Percentiles rank a stretch among this genome's conserved stretches.
phyloP scores from a whole-genome alignment of 176 grass and related monocot genomes.

The Canna indica region DNA sequence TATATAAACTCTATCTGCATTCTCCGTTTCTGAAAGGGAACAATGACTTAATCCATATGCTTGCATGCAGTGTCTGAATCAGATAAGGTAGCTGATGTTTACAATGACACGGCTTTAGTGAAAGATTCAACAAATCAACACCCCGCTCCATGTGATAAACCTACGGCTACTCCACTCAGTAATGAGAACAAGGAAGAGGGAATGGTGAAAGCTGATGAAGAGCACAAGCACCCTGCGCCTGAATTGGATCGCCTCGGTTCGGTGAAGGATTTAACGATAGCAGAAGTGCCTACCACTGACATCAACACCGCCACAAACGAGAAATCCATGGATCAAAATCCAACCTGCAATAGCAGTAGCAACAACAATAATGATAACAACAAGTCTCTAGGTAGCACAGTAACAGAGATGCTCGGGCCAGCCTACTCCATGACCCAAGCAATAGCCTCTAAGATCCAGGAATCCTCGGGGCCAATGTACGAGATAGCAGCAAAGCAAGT shows the following conservation, averaged over 20 bases:
- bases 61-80: background rate
- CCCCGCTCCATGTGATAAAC: background rate
- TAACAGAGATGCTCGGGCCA: background rate
- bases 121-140: background rate
- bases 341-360: background rate
- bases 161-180: background rate
- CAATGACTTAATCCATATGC: background rate
- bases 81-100: background rate
- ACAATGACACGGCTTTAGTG: background rate
- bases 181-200: background rate
- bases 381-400: background rate
- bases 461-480: background rate
- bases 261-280: background rate
- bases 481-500: constrained; percentile 3
- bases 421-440: background rate
- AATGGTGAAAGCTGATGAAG: background rate
- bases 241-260: background rate
- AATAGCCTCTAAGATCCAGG: constrained; percentile 12
- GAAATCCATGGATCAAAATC: no score
- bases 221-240: no score
- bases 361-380: background rate
- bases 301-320: no score
- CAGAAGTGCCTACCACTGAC: background rate
- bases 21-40: no score
- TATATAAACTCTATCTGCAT: background rate